phyloP scores from a whole-genome alignment of 1,284 basidiomycete species.

The Cutaneotrichosporon dermatis region DNA sequence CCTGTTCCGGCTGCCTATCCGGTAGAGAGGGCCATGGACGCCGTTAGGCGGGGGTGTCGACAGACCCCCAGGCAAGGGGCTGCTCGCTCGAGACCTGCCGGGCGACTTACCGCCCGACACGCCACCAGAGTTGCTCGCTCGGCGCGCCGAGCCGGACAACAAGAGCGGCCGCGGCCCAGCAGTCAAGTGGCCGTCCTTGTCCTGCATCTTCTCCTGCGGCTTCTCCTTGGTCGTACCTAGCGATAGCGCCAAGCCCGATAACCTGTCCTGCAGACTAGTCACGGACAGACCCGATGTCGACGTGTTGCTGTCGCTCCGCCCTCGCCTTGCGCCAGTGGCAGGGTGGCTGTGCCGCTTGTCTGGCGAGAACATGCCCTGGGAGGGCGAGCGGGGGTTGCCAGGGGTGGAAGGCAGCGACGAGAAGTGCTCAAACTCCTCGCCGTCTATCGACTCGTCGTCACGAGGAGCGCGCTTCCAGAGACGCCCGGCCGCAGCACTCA shows the following conservation, averaged over 20 bases:
- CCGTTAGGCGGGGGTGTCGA: slow-evolving; percentile 8
- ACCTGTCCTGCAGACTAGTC: slow-evolving; percentile 23
- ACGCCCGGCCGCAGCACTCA: slow-evolving; percentile 7
- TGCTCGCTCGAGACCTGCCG: background rate
- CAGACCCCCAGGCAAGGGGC: slow-evolving; percentile 13
- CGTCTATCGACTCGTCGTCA: slow-evolving; percentile 17
- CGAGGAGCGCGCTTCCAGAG: background rate
- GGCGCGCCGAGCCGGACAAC: slow-evolving; percentile 22
- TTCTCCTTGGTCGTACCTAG: slow-evolving; percentile 4
- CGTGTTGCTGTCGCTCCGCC: slow-evolving; percentile 17
- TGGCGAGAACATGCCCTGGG: background rate
- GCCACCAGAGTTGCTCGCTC: slow-evolving; percentile 18
- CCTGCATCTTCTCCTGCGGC: background rate
- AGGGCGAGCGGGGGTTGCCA: background rate
- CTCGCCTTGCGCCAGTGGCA: background rate
- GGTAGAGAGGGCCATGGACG: slow-evolving; percentile 11
- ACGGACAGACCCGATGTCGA: slow-evolving; percentile 16
- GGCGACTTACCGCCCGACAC: background rate
- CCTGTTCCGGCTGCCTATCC: slow-evolving; percentile 12
- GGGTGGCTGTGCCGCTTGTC: slow-evolving; percentile 2
- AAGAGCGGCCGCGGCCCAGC: slow-evolving; percentile 29
- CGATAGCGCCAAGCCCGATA: slow-evolving; percentile 15
- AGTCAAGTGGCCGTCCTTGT: slow-evolving; percentile 4
- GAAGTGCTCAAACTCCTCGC: slow-evolving; percentile 18
- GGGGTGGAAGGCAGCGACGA: slow-evolving; percentile 6